Evolutionary conservation across 208 protist species (phyloP).

Genomic region (Leishmania lainsoni): DNA sequence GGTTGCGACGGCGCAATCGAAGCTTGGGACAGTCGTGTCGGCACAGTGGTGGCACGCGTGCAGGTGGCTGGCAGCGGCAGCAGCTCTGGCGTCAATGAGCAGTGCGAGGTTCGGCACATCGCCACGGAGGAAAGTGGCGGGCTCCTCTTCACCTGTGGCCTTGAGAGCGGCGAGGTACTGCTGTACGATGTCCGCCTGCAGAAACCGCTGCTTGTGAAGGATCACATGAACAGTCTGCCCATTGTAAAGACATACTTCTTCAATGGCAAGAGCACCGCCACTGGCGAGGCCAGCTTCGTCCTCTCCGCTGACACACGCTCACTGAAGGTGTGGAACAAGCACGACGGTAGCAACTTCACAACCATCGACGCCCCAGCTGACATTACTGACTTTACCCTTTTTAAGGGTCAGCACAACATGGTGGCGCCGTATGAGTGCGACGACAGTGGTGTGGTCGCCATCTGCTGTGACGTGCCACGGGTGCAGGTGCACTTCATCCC

Average conservation of each 20-base stretch:
- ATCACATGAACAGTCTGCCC: conserved; percentile 96
- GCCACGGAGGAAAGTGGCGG: conserved; percentile 68
- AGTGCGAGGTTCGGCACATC: conserved; percentile 70
- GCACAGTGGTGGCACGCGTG: conserved; percentile 48
- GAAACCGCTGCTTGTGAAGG: conserved; percentile 91
- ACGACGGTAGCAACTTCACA: conserved; percentile 86
- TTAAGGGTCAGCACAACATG: conserved; percentile 83
- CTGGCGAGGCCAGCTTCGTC: conserved; percentile 69
- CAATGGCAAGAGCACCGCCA: conserved; percentile 75
- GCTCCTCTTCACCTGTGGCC: conserved; percentile 84
- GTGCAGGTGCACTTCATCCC: conserved; percentile 97
- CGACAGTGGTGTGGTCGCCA: conserved; percentile 89
- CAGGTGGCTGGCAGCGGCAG: conserved; percentile 46
- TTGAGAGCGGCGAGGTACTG: conserved; percentile 75
- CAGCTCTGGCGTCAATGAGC: conserved; percentile 33
- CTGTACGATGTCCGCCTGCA: conserved; percentile 90
- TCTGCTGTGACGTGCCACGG: conserved; percentile 90
- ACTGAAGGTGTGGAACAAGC: conserved; percentile 95
- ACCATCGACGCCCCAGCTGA: conserved; percentile 84
- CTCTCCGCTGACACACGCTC: conserved; percentile 90
- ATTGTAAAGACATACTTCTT: conserved; percentile 95
- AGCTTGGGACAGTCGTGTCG: conserved; percentile 78
- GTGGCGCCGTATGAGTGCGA: conserved; percentile 77
- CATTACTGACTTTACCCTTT: conserved; percentile 87
- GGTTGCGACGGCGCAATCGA: conserved; percentile 80